Evolutionary conservation across 2,329 filamentous ascomycete species (phyloP).

Genomic region (Penicillium italicum): DNA sequence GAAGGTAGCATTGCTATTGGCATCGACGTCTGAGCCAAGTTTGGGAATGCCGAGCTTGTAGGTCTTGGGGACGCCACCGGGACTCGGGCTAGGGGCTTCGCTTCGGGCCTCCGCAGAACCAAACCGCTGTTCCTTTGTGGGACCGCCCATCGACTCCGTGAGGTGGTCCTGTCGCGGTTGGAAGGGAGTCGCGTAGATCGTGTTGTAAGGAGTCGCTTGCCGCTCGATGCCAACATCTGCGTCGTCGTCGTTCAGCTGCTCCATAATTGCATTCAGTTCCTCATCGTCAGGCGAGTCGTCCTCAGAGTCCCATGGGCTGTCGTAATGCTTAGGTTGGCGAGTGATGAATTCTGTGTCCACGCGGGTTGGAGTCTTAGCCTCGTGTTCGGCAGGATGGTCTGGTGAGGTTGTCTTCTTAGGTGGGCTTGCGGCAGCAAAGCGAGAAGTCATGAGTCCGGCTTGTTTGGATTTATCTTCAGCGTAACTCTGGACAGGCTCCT

Average conservation of each 20-base stretch:
- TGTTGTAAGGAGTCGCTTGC: conserved; percentile 34
- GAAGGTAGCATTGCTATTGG: conserved; percentile 46
- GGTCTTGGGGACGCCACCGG: conserved; percentile 52
- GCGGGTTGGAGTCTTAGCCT: neutral
- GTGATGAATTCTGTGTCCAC: neutral
- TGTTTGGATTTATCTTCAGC: neutral
- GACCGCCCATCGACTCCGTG: conserved; percentile 43
- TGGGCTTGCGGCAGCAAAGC: conserved; percentile 33
- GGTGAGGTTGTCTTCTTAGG: conserved; percentile 18
- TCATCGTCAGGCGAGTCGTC: conserved; percentile 46
- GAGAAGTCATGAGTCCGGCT: conserved; percentile 35
- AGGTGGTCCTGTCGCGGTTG: conserved; percentile 11
- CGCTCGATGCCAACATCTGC: conserved; percentile 72
- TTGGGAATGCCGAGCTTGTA: conserved; percentile 47
- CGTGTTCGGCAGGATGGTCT: too few relatives aligned
- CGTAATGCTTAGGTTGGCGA: conserved; percentile 1
- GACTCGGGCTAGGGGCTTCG: conserved; percentile 70
- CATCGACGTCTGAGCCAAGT: conserved; percentile 34
- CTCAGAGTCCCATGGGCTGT: conserved; percentile 21
- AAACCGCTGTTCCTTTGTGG: conserved; percentile 53
- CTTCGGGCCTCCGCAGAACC: conserved; percentile 56
- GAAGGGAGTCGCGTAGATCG: conserved; percentile 9
- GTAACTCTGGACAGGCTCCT: conserved; percentile 14
- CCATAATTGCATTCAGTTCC: conserved; percentile 91
- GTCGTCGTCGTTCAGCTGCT: conserved; percentile 69